Evolutionary conservation across 2,329 filamentous ascomycete species (phyloP).

Genomic region (Penicillium sp.): DNA sequence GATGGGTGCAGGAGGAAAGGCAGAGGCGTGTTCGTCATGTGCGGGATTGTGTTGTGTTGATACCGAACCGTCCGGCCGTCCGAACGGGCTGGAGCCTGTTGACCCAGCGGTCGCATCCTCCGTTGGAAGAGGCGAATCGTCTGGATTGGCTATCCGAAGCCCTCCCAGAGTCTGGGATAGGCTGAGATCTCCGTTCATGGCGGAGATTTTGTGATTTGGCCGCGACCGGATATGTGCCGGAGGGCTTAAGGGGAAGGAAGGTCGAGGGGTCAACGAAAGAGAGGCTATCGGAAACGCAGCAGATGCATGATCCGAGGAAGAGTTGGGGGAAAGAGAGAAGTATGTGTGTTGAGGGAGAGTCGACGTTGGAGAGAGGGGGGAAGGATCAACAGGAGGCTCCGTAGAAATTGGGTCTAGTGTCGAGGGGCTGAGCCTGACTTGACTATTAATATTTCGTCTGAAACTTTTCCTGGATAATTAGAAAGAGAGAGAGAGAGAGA

Average conservation of each 20-base stretch:
- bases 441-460: slow-evolving; percentile 3
- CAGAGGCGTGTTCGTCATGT: slow-evolving; percentile 18
- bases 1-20: slow-evolving; percentile 22
- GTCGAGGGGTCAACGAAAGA: slow-evolving; percentile 12
- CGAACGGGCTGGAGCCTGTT: slow-evolving; percentile 21
- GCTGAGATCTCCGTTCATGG: slow-evolving; percentile 89
- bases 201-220: slow-evolving; percentile 27
- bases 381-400: slow-evolving; percentile 28
- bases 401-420: slow-evolving; percentile 23
- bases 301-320: slow-evolving; percentile 32
- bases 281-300: slow-evolving; percentile 29
- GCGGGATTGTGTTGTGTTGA: slow-evolving; percentile 26
- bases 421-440: slow-evolving; percentile 18
- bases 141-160: slow-evolving; percentile 93
- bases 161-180: slow-evolving; percentile 90
- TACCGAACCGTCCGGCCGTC: slow-evolving; percentile 22
- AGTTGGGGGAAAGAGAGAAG: slow-evolving; percentile 1
- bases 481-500: neutral
- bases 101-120: slow-evolving; percentile 34
- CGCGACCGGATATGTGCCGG: slow-evolving; percentile 1
- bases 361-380: slow-evolving; percentile 9
- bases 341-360: neutral
- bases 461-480: neutral
- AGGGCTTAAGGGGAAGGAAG: slow-evolving; percentile 5
- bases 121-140: slow-evolving; percentile 59